These are phyloP conservation scores for Microdochium nivale DNA, from an alignment of 2,329 filamentous ascomycete species.

Conservation along the genomic window DNA sequence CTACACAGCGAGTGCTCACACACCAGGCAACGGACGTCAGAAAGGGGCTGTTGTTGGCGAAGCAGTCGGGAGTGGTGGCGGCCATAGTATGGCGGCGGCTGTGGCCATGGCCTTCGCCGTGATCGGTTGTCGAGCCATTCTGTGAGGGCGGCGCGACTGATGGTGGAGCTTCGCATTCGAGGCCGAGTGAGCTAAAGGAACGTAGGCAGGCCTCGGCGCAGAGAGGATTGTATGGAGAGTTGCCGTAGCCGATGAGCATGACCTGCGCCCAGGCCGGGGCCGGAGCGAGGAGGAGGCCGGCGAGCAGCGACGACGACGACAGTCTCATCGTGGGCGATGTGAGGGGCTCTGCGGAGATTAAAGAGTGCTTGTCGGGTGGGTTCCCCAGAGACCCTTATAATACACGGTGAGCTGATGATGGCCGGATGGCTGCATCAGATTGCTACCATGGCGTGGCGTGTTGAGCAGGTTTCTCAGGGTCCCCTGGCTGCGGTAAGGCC, in stretches of 20 bases:
- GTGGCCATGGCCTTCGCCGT: neutral
- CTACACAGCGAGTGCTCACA: constrained; percentile 12
- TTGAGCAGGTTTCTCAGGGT: too few relatives aligned
- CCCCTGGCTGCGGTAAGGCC: too few relatives aligned
- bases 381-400: too few relatives aligned
- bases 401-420: too few relatives aligned
- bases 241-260: neutral
- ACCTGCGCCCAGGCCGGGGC: neutral
- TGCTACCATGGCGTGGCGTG: too few relatives aligned
- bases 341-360: too few relatives aligned
- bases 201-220: constrained; percentile 1
- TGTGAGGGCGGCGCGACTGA: too few relatives aligned
- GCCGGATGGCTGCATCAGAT: too few relatives aligned
- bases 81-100: neutral
- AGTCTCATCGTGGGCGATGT: neutral
- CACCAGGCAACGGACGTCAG: constrained; percentile 19
- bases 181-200: neutral
- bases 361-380: too few relatives aligned
- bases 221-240: constrained; percentile 1
- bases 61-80: constrained; percentile 3
- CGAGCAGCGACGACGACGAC: neutral
- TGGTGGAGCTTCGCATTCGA: neutral
- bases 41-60: constrained; percentile 11
- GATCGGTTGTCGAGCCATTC: neutral
- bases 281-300: neutral